These are phyloP conservation scores for Coffea canephora DNA, from an alignment of 257 asterid species.

Conservation along the genomic window DNA sequence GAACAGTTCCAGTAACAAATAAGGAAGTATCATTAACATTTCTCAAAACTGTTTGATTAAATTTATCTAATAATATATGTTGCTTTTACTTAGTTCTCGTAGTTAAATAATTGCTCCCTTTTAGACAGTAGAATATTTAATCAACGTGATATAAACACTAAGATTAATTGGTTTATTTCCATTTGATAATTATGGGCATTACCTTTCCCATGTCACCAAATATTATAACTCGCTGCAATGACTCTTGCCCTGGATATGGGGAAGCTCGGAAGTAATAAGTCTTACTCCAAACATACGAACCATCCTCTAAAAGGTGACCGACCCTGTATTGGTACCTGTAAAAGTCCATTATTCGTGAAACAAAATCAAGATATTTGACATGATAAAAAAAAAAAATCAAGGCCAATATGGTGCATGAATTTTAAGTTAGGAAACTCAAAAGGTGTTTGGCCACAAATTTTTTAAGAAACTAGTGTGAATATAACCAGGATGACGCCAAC, in stretches of 20 bases:
- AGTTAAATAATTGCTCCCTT: too few relatives aligned
- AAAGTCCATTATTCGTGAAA: too few relatives aligned
- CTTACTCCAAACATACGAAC: slow-evolving; percentile 74
- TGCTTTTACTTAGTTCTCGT: too few relatives aligned
- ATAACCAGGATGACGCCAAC: slow-evolving; percentile 98
- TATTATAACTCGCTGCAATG: slow-evolving; percentile 71
- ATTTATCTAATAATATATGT: too few relatives aligned
- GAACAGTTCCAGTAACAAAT: too few relatives aligned
- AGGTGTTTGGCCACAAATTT: slow-evolving; percentile 77
- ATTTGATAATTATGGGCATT: background rate
- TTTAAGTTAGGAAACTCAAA: slow-evolving; percentile 68
- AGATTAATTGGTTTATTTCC: too few relatives aligned
- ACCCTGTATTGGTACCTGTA: slow-evolving; percentile 72
- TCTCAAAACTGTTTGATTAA: too few relatives aligned
- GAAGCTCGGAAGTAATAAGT: slow-evolving; percentile 60
- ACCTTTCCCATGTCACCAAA: slow-evolving; percentile 99
- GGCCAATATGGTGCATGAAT: slow-evolving; percentile 97
- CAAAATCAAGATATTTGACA: slow-evolving; percentile 64
- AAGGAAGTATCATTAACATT: too few relatives aligned
- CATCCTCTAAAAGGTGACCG: slow-evolving; percentile 60
- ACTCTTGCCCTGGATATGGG: slow-evolving; percentile 87
- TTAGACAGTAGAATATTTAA: too few relatives aligned
- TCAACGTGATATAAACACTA: too few relatives aligned
- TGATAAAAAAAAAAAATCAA: slow-evolving; percentile 82
- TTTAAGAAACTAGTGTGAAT: slow-evolving; percentile 87